Evolutionary conservation across 805 yeast genomes (phyloP), one percentile per base, ranked within the genome.

Genomic region (Lachancea nothofagi): DNA sequence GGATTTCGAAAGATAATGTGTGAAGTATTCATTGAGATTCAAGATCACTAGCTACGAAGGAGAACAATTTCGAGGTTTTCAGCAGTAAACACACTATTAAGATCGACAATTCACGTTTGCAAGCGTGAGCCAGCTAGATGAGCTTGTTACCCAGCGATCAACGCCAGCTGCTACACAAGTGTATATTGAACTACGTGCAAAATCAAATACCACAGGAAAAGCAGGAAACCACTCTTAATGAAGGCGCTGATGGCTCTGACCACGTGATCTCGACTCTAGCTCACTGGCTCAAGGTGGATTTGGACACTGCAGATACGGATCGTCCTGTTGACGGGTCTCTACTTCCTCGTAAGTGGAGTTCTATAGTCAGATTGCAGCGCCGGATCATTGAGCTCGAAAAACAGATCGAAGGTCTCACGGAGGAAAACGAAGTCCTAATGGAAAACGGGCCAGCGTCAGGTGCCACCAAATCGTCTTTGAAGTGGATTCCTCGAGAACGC

Each of bases 311-410:
- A 19, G 36, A 29, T 24, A 20, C 13, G 20, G 36, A 28, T 10
- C 15, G 18, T 12, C 22, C 39, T 5, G 33, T 22, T 3, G 40
- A 36, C 17, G 40, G 29, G 7, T 14, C 34, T 14, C 17, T 51
- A 7, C 38, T 53, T n/a, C 56, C 56, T 2, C 46, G 80, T 61
- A 89, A 88, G 64, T 89, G 97, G 97, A 71, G 81, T 1, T 80
- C 95, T 0, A 90, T 89, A 3, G 70, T 86, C 23, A 67, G 95
- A 33, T 67, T 90, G 22, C 96, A 90, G 61, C 74, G 78, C 46
- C 73, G 76, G 51, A 79, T 81, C 30, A 65, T 81, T 42, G 90
- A 80, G 37, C 61, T 87, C 31, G 95, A 89, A 53, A 62, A 70
- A 14, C 80, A 78, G 33, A 57, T 75, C 4, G 61, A 61, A 13